Percentiles rank a stretch among this genome's conserved stretches.
Conservation (phyloP, 1,139 yeast genomes). For the Magnusiomyces starmeri region DNA sequence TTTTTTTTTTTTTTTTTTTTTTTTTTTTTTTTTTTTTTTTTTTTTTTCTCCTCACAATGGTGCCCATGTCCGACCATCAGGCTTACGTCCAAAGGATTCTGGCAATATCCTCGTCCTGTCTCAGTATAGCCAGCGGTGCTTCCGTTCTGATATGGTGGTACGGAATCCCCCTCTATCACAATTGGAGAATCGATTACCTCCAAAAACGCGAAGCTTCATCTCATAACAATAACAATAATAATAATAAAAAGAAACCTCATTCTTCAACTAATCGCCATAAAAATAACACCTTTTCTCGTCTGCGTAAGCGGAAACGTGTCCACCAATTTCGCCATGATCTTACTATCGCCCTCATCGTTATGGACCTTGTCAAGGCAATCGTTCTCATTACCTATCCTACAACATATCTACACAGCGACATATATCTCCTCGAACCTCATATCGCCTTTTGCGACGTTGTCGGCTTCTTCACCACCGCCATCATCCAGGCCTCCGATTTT, state of each 20-base stretch:
- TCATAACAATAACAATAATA: background rate
- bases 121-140: conserved; percentile 13
- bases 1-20: background rate
- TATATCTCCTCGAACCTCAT: conserved; percentile 35
- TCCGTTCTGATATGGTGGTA: conserved; percentile 16
- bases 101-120: conserved; percentile 11
- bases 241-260: too few species aligned
- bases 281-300: background rate
- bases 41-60: background rate
- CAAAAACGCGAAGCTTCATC: background rate
- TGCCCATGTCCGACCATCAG: conserved; percentile 3
- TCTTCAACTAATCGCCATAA: background rate
- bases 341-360: conserved; percentile 55
- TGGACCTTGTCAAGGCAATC: conserved; percentile 65
- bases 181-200: conserved; percentile 1
- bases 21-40: conserved; percentile 1
- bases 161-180: conserved; percentile 9
- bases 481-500: conserved; percentile 43
- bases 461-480: conserved; percentile 71
- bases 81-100: conserved; percentile 13
- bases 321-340: conserved; percentile 64
- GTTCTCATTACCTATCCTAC: conserved; percentile 61
- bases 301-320: background rate
- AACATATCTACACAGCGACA: conserved; percentile 40
- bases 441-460: conserved; percentile 50